Evolutionary conservation across 2,329 filamentous ascomycete species (phyloP).

Genomic region (Scedosporium dehoogii): DNA sequence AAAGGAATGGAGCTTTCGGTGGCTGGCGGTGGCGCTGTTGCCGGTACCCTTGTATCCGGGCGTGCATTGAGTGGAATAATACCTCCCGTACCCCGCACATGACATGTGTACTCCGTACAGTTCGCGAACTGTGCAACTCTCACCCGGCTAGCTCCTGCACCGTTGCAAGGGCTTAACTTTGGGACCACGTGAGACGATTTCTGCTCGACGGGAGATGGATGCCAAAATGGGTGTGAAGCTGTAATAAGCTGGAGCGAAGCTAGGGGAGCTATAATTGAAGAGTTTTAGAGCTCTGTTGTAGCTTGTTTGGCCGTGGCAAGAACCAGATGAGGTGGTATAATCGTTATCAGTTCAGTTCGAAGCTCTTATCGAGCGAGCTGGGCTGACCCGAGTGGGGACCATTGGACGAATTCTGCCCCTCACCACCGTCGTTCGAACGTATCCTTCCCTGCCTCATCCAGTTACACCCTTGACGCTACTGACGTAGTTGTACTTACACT

Average conservation of each 20-base stretch:
- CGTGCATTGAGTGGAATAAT: neutral
- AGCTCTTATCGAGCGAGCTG: constrained; percentile 1
- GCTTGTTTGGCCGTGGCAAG: neutral
- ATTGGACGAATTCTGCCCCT: neutral
- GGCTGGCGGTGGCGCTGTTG: neutral
- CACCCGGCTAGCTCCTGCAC: neutral
- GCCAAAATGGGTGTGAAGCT: neutral
- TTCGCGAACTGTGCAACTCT: neutral
- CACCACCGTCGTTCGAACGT: neutral
- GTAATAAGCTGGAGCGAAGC: neutral
- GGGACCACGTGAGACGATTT: neutral
- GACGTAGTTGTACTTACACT: neutral
- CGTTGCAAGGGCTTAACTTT: neutral
- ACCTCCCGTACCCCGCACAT: neutral
- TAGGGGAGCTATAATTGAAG: neutral
- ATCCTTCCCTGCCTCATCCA: neutral
- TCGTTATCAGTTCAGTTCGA: neutral
- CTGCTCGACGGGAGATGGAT: neutral
- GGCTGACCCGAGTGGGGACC: neutral
- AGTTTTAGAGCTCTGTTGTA: neutral
- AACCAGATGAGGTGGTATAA: neutral
- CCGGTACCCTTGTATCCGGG: neutral
- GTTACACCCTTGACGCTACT: neutral
- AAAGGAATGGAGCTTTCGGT: neutral
- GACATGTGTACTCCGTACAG: neutral